Evolutionary conservation across 257 asterid genomes (phyloP).

Genomic region (Petunia axillaris): DNA sequence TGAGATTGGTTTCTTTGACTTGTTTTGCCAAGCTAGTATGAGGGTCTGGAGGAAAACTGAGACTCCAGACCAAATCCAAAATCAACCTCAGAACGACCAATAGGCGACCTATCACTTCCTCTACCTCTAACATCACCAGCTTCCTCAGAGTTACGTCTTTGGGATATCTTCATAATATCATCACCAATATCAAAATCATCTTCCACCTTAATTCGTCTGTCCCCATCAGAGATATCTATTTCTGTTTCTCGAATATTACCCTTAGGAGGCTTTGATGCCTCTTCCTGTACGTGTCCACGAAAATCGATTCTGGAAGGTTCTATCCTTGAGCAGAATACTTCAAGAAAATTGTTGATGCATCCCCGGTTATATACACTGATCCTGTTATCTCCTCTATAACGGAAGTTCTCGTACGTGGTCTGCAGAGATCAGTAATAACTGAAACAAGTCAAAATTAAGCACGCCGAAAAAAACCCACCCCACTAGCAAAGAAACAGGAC

Average conservation of each 20-base stretch:
- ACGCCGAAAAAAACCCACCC: background rate
- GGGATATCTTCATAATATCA: constrained; percentile 48
- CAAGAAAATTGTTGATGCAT: constrained; percentile 36
- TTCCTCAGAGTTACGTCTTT: constrained; percentile 38
- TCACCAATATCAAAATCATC: constrained; percentile 49
- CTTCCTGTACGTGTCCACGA: constrained; percentile 37
- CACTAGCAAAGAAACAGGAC: background rate
- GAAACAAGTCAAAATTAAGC: background rate
- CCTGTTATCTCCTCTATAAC: constrained; percentile 41
- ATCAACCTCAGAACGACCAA: constrained; percentile 23
- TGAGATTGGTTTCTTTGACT: background rate
- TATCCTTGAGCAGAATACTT: constrained; percentile 45
- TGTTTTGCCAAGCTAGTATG: background rate
- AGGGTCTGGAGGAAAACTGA: constrained; percentile 18
- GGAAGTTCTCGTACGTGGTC: constrained; percentile 74
- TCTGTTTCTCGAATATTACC: constrained; percentile 24
- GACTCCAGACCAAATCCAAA: constrained; percentile 32
- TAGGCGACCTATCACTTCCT: constrained; percentile 23
- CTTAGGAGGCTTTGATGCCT: constrained; percentile 28
- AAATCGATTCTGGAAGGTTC: constrained; percentile 41
- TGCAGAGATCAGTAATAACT: constrained; percentile 28
- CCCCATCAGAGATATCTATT: constrained; percentile 25
- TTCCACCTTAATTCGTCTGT: constrained; percentile 47
- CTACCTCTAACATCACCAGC: constrained; percentile 24
- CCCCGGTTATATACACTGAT: constrained; percentile 44